Evolutionary conservation across 2,329 filamentous ascomycete genomes (phyloP), one percentile per base, ranked within the genome.

Genomic region (Talaromyces sp.): DNA sequence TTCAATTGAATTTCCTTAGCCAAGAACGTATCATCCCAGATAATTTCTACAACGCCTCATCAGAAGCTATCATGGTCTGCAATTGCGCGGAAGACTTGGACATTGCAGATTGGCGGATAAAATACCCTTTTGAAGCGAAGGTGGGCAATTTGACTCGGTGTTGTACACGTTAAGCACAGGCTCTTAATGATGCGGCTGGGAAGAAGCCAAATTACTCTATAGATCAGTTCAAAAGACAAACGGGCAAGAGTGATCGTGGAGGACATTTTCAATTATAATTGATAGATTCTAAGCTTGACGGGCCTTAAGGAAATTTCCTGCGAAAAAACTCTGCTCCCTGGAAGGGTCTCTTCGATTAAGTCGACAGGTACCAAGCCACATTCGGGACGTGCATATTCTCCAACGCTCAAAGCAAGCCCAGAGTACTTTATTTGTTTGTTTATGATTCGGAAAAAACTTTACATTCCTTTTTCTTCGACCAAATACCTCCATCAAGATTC

Each of bases 91-190:
- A 79, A 73, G 8, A 79, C 78, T 2, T 73, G 47, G 9, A 82
- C 68, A 60, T 82, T 76, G 33, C 3, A 73, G 73, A 59, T 78
- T 81, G 8, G 79, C 72, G 3, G 77, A 80, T 14, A 82, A 67
- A 79, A 82, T 5, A 80, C 74, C 27, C 76, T 73, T 24, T 73
- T 67, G n/a, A 78, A 70, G 33, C 71, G 70, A 10, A 78, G 67
- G 45, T 37, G 60, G 10, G 60, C 58, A 2, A 22, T 63, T 8
- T 68, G 47, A 19, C 57, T 45, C 14, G 73, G 60, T 10, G 14
- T 13, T 52, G 54, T 69, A 52, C 68, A 68, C 22, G 71, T 67
- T 22, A 75, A 66, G 19, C 73, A 72, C 3, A 75, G 65, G 19
- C 56, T 70, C 39, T 75, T 74, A 50, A 72, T 68, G 49, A 71